Percentiles rank a stretch among this genome's conserved stretches.
Conservation (phyloP, 768 basidiomycete species). For the Tremella mesenterica region DNA sequence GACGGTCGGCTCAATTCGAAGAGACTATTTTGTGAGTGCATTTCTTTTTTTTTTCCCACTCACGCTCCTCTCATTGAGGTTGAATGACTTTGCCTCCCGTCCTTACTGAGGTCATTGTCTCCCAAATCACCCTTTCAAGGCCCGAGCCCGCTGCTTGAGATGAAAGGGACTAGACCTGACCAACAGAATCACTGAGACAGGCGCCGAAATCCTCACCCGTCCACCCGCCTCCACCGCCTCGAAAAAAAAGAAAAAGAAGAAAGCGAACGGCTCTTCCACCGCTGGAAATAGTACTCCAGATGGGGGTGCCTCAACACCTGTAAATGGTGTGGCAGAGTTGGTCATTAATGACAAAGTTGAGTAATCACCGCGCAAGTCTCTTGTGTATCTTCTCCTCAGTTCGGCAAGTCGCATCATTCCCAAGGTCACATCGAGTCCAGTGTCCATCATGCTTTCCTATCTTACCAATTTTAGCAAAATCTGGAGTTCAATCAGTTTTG, state of each 20-base stretch:
- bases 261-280: constrained; percentile 3
- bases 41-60: too few species aligned
- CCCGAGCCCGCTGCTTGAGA: too few species aligned
- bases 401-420: too few species aligned
- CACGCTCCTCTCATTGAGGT: not conserved
- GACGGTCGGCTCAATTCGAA: constrained; percentile 90
- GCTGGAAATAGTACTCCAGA: not conserved
- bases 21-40: constrained; percentile 89
- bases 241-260: constrained; percentile 18
- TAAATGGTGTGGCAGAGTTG: constrained; percentile 1
- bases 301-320: constrained; percentile 1
- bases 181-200: constrained; percentile 79
- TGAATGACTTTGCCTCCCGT: too few species aligned
- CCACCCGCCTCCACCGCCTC: constrained; percentile 21
- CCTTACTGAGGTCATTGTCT: too few species aligned
- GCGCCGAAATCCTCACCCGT: constrained; percentile 72
- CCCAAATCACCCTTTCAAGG: too few species aligned
- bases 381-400: too few species aligned
- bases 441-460: too few species aligned
- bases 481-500: too few species aligned
- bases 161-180: too few species aligned
- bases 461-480: too few species aligned
- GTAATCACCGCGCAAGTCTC: not conserved
- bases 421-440: too few species aligned
- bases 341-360: not conserved